These are phyloP conservation scores for Podila minutissima DNA, from an alignment of 192 early-diverging fungal genomes.

Conservation along the genomic window DNA sequence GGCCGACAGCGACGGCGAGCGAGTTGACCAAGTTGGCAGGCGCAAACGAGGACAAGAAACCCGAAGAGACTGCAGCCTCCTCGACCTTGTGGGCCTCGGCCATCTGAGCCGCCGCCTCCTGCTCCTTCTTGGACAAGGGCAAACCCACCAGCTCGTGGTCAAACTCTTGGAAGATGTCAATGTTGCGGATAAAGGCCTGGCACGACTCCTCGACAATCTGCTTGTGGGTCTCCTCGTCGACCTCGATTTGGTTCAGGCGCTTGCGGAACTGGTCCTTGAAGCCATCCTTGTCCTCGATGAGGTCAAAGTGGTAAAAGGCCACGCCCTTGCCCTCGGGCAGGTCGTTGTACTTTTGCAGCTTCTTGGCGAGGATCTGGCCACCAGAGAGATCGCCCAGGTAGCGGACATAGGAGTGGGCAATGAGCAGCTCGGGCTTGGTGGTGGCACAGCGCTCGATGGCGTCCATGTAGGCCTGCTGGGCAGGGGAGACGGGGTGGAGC, in stretches of 20 bases:
- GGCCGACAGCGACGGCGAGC: constrained; percentile 29
- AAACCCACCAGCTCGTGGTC: constrained; percentile 41
- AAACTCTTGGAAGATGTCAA: constrained; percentile 52
- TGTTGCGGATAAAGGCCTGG: constrained; percentile 40
- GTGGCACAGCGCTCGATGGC: constrained; percentile 53
- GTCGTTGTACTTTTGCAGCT: constrained; percentile 58
- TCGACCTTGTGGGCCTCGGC: constrained; percentile 11
- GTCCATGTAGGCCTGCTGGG: constrained; percentile 59
- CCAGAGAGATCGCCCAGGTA: constrained; percentile 68
- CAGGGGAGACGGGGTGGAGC: constrained; percentile 54
- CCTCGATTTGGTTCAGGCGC: constrained; percentile 56
- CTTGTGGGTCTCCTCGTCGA: constrained; percentile 43
- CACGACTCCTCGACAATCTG: constrained; percentile 38
- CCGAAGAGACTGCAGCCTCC: neutral
- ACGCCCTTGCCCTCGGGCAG: constrained; percentile 56
- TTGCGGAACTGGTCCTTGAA: constrained; percentile 63
- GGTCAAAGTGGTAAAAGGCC: constrained; percentile 61
- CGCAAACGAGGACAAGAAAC: constrained; percentile 19
- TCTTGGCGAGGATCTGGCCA: constrained; percentile 63
- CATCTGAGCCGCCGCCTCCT: constrained; percentile 23
- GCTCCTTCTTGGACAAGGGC: constrained; percentile 37
- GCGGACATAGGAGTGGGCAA: constrained; percentile 65
- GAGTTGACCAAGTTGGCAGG: constrained; percentile 30
- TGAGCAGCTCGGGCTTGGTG: constrained; percentile 57
- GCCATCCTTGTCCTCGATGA: constrained; percentile 54